Base-by-base conservation (phyloP, 345 rosid species). In the Limnanthes douglasii region DNA sequence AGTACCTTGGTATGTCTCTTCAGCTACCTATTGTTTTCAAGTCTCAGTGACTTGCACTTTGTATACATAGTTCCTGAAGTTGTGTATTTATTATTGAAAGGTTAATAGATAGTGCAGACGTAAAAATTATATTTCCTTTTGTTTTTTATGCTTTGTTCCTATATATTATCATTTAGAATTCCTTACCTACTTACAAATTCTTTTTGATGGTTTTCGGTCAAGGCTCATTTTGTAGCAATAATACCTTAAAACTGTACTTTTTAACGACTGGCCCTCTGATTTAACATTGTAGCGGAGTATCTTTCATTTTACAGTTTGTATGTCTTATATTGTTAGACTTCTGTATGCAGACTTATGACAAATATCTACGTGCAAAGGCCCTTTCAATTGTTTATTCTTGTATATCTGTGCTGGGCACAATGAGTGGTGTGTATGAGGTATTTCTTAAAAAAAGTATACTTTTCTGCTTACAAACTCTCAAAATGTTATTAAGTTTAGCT, bases 361-460 rank as follows among this genome's bases (percentile, higher is more conserved):
- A 63, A 34, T 67, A 75, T 64, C 50, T 69, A 49, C 66, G 80
- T 19, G 57, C 75, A 9, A 82, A 82, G 61, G 86, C 97, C 54
- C 70, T 82, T 47, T 67, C 93, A 35, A 73, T 82, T 27, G 64
- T 82, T 65, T 73, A 88, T 64, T 66, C 86, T 26, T 82, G 93
- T 56, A 54, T 62, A 40, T 73, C 82, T 14, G 51, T 88, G 55
- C 69, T 88, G 43, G 97, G 90, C 45, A 53, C 60, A 31, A 72
- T 88, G 85, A 75, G 80, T 60, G 93, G 80, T 63, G 76, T 78
- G 38, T 78, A 65, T 33, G 66, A 71, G 95, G 97, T 88, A 68
- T 30, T 33, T 32, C 23, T 21, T 42, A 15, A 25, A 16, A 25
- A 18, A 13, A 35, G n/a, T 46, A 8, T 34, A 39, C 4, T 35